phyloP scores from a whole-genome alignment of 1,284 basidiomycete genomes.

The Ceratobasidium sp. region DNA sequence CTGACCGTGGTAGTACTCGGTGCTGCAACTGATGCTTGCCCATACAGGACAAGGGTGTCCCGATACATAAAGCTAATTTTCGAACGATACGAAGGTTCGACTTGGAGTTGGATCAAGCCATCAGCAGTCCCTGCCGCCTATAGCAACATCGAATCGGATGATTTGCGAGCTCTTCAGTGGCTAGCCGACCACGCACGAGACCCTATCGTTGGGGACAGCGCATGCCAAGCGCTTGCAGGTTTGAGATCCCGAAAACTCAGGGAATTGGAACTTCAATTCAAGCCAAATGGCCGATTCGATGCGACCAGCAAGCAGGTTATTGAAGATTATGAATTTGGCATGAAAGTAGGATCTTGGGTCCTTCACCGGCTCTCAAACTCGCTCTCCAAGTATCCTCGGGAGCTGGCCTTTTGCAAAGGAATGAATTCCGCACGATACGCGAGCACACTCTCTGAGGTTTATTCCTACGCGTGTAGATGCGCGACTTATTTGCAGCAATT shows the following conservation, averaged over 20 bases:
- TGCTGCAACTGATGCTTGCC: background rate
- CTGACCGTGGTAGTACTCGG: background rate
- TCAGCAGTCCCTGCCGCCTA: background rate
- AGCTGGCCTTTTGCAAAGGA: background rate
- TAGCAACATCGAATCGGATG: background rate
- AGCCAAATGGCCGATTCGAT: too few species aligned
- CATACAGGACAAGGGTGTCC: background rate
- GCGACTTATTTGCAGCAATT: background rate
- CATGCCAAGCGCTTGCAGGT: constrained; percentile 1
- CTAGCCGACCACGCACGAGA: background rate
- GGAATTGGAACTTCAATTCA: too few species aligned
- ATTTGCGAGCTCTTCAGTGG: background rate
- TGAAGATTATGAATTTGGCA: background rate
- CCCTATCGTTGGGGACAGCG: background rate
- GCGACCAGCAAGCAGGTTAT: background rate
- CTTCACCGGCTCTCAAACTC: background rate
- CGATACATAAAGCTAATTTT: background rate
- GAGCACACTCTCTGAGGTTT: background rate
- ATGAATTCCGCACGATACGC: background rate
- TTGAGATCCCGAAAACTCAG: background rate
- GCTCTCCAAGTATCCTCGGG: background rate
- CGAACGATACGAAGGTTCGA: too few species aligned
- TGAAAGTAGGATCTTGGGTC: background rate
- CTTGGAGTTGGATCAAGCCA: background rate
- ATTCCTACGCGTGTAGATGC: background rate